Base-by-base conservation (phyloP, 345 rosid genomes). In the Mercurialis annua region DNA sequence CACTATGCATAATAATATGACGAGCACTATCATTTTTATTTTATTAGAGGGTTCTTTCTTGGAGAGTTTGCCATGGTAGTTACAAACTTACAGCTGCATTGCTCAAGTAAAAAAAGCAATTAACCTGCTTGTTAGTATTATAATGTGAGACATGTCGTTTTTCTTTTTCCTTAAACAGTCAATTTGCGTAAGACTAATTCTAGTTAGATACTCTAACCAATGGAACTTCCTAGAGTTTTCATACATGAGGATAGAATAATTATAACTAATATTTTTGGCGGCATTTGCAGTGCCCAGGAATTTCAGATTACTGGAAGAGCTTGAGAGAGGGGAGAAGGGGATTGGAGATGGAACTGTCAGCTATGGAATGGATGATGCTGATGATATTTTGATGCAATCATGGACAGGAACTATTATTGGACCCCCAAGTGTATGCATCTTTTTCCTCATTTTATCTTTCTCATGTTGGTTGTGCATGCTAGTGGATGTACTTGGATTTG, bases 281-380 rank as follows among this genome's bases (percentile, higher is more conserved):
- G 53, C 12, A 14, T 66, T 42, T 80, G 76, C 85, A 87, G 92
- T 85, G 68, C 92, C 92, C 10, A 77, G 92, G 75, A 87, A 78
- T 69, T 87, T 87, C 78, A 81, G 85, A 80, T 78, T 87, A 73
- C 73, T 87, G 70, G 92, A 87, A 79, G 92, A 87, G 83, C 90
- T 87, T 43, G 90, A 87, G 84, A 83, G 92, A 73, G 92, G 92
- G 12, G 92, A 87, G 78, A 87, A 80, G 75, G 81, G 98, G 54
- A 92, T 92, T 72, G 98, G 98, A 49, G 92, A 87, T 81, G 96
- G 98, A 72, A 92, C 96, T 21, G 98, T 92, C 64, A 92, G 98
- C 87, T 92, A 92, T 76, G 98, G 98, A 72, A 92, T 92, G 98
- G 98, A 92, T n/a, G 98, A 90, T 74, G 95, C 90, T 69, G 98